Evolutionary conservation across 352 stramenopile genomes (phyloP).

Genomic region (Pythium myriotylum): DNA sequence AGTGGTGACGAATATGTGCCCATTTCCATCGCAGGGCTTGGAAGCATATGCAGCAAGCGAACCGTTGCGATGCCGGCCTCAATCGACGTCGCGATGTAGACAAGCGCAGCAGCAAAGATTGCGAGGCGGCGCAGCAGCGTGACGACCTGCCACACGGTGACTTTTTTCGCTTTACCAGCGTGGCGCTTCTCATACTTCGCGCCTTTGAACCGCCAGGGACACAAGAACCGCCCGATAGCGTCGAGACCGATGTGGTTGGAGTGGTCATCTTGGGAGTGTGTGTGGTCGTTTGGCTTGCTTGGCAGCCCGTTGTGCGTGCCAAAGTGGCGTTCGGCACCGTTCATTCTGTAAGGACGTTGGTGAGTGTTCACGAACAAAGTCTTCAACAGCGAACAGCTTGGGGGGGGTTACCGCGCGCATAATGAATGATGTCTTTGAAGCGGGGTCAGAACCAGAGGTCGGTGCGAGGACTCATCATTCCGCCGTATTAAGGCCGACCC

Average conservation of each 20-base stretch:
- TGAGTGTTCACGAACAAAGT: too few relatives aligned
- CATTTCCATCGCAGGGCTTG: neutral
- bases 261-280: neutral
- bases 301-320: neutral
- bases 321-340: too few relatives aligned
- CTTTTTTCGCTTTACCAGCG: constrained; percentile 4
- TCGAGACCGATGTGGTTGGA: constrained; percentile 3
- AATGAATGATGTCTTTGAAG: neutral
- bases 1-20: constrained; percentile 16
- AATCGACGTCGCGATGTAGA: constrained; percentile 11
- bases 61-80: neutral
- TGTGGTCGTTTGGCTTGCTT: neutral
- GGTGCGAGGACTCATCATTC: neutral
- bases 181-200: constrained; percentile 10
- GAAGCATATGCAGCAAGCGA: neutral
- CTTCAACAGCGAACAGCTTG: too few relatives aligned
- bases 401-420: too few relatives aligned
- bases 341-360: too few relatives aligned
- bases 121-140: neutral
- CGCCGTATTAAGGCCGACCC: too few relatives aligned
- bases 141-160: constrained; percentile 4
- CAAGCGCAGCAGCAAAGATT: constrained; percentile 6
- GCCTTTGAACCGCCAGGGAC: constrained; percentile 1
- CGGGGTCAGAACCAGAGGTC: neutral
- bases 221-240: neutral